Conservation (phyloP, 139 green algal species). For the Axilococcus clingmanii region DNA sequence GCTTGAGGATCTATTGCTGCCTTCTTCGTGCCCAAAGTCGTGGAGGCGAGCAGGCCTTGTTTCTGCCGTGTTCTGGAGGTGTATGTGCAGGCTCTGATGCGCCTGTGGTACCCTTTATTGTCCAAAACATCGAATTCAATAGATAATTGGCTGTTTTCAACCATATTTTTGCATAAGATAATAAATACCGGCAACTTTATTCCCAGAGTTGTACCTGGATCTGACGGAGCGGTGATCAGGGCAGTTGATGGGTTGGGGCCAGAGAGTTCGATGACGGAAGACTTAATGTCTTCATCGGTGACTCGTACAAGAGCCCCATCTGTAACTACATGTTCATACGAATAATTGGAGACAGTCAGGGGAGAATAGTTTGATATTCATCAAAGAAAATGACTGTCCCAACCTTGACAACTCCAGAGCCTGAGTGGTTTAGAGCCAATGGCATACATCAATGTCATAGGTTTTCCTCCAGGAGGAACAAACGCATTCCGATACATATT, state of each 20-base stretch:
- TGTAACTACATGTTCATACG: constrained; percentile 59
- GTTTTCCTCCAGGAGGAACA: too few relatives aligned
- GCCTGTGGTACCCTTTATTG: constrained; percentile 93
- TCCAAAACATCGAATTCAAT: constrained; percentile 97
- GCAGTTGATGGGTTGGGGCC: constrained; percentile 82
- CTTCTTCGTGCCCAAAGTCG: background rate
- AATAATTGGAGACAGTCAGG: constrained; percentile 5
- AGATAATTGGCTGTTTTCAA: constrained; percentile 86
- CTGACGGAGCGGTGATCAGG: constrained; percentile 82
- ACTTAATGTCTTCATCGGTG: constrained; percentile 94
- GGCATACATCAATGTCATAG: constrained; percentile 89
- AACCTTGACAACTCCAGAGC: constrained; percentile 90
- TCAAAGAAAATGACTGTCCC: background rate
- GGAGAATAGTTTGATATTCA: background rate
- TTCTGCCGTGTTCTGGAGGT: constrained; percentile 25
- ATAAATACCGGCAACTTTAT: constrained; percentile 29
- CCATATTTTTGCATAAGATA: constrained; percentile 97
- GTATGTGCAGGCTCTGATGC: constrained; percentile 96
- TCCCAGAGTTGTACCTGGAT: constrained; percentile 52
- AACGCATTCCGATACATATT: too few relatives aligned
- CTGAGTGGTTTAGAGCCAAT: constrained; percentile 92
- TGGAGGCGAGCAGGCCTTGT: background rate
- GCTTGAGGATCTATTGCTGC: constrained; percentile 50
- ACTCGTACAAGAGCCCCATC: constrained; percentile 96
- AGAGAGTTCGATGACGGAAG: constrained; percentile 86